Conservation (phyloP, 2,329 filamentous ascomycete genomes). For the Hirsutella minnesotensis region DNA sequence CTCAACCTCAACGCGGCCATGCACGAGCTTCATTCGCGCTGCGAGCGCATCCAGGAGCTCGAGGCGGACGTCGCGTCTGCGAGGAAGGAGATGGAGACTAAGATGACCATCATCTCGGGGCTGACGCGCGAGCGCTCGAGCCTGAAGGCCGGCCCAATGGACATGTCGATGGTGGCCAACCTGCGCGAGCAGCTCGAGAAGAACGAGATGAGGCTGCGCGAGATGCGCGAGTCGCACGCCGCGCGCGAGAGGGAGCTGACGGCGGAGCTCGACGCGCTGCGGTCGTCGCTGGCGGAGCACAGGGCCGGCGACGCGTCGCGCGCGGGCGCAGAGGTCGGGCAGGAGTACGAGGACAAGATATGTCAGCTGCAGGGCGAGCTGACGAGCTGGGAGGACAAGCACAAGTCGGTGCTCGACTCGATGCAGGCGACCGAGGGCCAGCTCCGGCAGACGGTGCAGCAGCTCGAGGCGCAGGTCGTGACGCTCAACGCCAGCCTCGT, state of each 20-base stretch:
- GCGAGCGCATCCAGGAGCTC: conserved; percentile 80
- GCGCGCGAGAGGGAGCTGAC: conserved; percentile 64
- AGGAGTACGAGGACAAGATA: conserved; percentile 45
- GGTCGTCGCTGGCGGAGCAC: conserved; percentile 33
- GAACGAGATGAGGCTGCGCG: conserved; percentile 68
- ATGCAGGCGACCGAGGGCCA: conserved; percentile 63
- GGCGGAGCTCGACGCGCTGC: conserved; percentile 58
- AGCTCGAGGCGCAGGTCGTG: conserved; percentile 52
- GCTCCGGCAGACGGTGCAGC: conserved; percentile 58
- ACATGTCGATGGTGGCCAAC: conserved; percentile 80
- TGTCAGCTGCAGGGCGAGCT: conserved; percentile 60
- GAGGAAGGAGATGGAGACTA: conserved; percentile 93
- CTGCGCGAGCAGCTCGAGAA: conserved; percentile 81
- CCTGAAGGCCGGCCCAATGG: conserved; percentile 71
- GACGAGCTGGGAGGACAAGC: conserved; percentile 62
- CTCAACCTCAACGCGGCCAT: conserved; percentile 83
- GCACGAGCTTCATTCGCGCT: conserved; percentile 78
- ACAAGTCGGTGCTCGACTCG: conserved; percentile 55
- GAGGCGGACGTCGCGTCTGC: conserved; percentile 73
- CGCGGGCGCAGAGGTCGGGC: conserved; percentile 18
- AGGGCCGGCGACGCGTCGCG: conserved; percentile 14
- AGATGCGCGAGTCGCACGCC: conserved; percentile 62
- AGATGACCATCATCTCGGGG: conserved; percentile 91
- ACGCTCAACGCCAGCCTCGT: conserved; percentile 40
- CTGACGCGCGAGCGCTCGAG: conserved; percentile 87